phyloP scores from a whole-genome alignment of 768 basidiomycete species.

The Trametes maxima region DNA sequence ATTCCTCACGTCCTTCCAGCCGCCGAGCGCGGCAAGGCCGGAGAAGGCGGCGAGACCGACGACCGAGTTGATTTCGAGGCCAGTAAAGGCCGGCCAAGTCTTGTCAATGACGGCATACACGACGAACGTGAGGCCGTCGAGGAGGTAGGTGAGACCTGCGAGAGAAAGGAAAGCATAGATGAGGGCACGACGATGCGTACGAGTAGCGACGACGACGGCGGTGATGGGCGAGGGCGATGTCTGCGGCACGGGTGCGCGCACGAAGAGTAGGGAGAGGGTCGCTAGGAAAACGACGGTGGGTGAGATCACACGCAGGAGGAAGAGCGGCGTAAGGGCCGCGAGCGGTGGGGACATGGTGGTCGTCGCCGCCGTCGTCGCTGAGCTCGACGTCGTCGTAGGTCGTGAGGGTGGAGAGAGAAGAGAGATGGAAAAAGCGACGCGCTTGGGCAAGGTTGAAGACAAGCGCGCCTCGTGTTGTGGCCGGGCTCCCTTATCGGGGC shows the following conservation, averaged over 20 bases:
- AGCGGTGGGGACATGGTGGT: slow-evolving; percentile 21
- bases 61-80: slow-evolving; percentile 67
- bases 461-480: slow-evolving; percentile 23
- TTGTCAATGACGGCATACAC: slow-evolving; percentile 64
- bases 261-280: slow-evolving; percentile 59
- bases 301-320: slow-evolving; percentile 64
- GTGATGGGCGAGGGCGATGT: slow-evolving; percentile 64
- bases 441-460: slow-evolving; percentile 15
- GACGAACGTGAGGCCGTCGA: slow-evolving; percentile 77
- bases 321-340: slow-evolving; percentile 43
- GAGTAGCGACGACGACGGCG: slow-evolving; percentile 71
- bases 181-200: slow-evolving; percentile 71
- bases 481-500: slow-evolving; percentile 25
- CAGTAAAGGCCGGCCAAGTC: slow-evolving; percentile 63
- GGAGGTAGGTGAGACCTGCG: slow-evolving; percentile 69
- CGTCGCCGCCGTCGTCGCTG: slow-evolving; percentile 38
- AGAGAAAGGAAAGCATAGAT: slow-evolving; percentile 76
- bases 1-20: slow-evolving; percentile 78
- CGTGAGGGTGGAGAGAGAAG: slow-evolving; percentile 31
- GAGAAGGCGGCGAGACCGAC: slow-evolving; percentile 70
- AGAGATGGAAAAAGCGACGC: slow-evolving; percentile 22
- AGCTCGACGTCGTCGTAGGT: slow-evolving; percentile 32
- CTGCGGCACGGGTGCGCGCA: slow-evolving; percentile 42
- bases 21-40: slow-evolving; percentile 72
- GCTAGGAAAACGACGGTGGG: slow-evolving; percentile 67